Percentiles rank a stretch among this genome's conserved stretches.
phyloP scores from a whole-genome alignment of 2,329 filamentous ascomycete species.

The Aspergillus tanneri region DNA sequence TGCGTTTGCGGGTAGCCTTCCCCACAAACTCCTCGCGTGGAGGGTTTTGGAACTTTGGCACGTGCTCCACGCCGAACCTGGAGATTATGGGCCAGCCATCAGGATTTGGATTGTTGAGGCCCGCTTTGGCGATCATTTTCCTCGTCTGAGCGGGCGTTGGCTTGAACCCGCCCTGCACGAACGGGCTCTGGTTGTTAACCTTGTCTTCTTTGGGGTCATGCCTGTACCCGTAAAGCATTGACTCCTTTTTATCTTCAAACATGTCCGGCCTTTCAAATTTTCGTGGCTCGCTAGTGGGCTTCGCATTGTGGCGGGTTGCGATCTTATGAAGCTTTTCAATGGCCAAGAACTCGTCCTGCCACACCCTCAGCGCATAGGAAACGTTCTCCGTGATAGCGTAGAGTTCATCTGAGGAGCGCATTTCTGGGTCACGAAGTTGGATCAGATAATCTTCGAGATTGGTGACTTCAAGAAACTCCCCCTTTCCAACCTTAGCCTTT shows the following conservation, averaged over 20 bases:
- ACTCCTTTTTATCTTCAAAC: conserved; percentile 61
- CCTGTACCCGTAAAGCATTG: conserved; percentile 60
- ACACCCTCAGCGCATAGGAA: conserved; percentile 51
- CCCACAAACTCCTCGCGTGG: conserved; percentile 28
- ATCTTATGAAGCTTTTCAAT: conserved; percentile 51
- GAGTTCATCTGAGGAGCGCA: conserved; percentile 52
- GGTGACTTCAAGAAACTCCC: conserved; percentile 41
- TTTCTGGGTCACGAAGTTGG: conserved; percentile 38
- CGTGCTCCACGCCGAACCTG: conserved; percentile 38
- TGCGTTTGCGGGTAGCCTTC: conserved; percentile 39
- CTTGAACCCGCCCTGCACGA: conserved; percentile 52
- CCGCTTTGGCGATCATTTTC: conserved; percentile 39
- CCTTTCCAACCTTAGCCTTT: conserved; percentile 26
- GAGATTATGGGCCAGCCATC: conserved; percentile 43
- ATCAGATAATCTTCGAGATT: conserved; percentile 37
- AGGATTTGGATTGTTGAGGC: conserved; percentile 39
- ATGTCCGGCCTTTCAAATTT: conserved; percentile 51
- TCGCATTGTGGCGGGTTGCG: conserved; percentile 49
- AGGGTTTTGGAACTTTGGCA: conserved; percentile 37
- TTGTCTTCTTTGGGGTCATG: conserved; percentile 52
- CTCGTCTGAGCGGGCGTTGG: conserved; percentile 44
- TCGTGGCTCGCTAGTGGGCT: conserved; percentile 51
- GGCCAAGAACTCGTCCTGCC: conserved; percentile 60
- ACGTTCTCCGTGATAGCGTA: conserved; percentile 57
- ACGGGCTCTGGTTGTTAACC: conserved; percentile 56